Evolutionary conservation across 228 moss, liverwort and hornwort species (phyloP), one percentile per base, ranked within the genome.

Genomic region (Sphagnum magellanicum): DNA sequence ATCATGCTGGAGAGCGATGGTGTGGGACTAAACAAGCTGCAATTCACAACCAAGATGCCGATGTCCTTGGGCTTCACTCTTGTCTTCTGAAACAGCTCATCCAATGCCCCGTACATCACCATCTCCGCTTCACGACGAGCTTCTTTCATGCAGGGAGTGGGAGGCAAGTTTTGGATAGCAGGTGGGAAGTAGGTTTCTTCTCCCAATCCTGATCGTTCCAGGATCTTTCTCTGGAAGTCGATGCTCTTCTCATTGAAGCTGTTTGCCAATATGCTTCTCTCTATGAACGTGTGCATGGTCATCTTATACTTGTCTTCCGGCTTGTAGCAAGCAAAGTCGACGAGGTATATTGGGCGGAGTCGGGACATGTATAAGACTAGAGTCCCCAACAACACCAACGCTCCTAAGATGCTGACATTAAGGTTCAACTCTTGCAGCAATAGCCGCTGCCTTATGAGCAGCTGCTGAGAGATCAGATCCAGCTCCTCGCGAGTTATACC

Each of bases 111-210:
- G 14, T 81, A 84, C 84, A 84, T 84, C 16, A 84, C 84, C 66
- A 78, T 75, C 81, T 84, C 81, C 0, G 84, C 84, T 50, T 84
- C 84, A 62, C 78, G 14, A 4, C 86, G 75, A 6, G 86, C 86
- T 73, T 80, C 86, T 46, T 75, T 80, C 86, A 86, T 86, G 9
- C 86, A 86, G 7, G 86, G 86, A 71, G 82, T 86, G 1, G 86
- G 86, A 10, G 86, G 86, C 49, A 77, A 63, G 48, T 77, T 80
- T 51, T 82, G 76, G 4, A 86, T 79, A 0, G 82, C 86, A 4
- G 75, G 73, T 55, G 86, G 86, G 50, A 86, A 61, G n/a, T 86
- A 86, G 1, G 86, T 86, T 70, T 86, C 86, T 15, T 86, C 82
- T 13, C 86, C 86, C 48, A 86, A 49, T 16, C 86, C 86, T 57